These are phyloP conservation scores for Astrocystis sublimbata DNA, from an alignment of 495 filamentous ascomycete species.

Conservation along the genomic window DNA sequence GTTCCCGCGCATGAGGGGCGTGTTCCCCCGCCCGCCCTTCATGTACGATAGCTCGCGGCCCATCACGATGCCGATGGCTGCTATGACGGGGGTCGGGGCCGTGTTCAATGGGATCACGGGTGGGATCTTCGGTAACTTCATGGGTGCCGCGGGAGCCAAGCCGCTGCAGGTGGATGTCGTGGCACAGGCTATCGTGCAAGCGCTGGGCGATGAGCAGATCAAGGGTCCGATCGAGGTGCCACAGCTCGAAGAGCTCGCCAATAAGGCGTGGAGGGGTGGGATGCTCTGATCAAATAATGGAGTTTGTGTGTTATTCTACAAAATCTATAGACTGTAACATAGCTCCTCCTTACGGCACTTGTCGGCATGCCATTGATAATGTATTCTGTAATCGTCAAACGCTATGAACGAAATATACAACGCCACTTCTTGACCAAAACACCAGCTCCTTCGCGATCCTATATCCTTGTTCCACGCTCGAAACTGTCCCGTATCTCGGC, in stretches of 20 bases:
- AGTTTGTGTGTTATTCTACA: slow-evolving; percentile 32
- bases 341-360: slow-evolving; percentile 18
- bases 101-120: slow-evolving; percentile 73
- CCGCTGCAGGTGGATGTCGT: slow-evolving; percentile 85
- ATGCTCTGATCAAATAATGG: slow-evolving; percentile 61
- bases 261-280: slow-evolving; percentile 73
- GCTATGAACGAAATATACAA: slow-evolving; percentile 16
- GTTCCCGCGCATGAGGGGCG: slow-evolving; percentile 70
- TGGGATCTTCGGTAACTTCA: slow-evolving; percentile 67
- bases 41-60: slow-evolving; percentile 81
- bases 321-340: slow-evolving; percentile 35
- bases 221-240: slow-evolving; percentile 68
- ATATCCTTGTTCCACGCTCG: slow-evolving; percentile 92
- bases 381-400: slow-evolving; percentile 16
- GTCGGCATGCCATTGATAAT: slow-evolving; percentile 23
- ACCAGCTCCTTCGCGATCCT: slow-evolving; percentile 22
- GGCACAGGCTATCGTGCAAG: slow-evolving; percentile 81
- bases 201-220: slow-evolving; percentile 65
- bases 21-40: slow-evolving; percentile 86
- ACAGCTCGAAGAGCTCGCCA: slow-evolving; percentile 71
- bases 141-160: slow-evolving; percentile 80
- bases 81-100: slow-evolving; percentile 64
- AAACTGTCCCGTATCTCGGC: slow-evolving; percentile 96
- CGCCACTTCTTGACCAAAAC: slow-evolving; percentile 1
- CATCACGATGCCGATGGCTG: slow-evolving; percentile 83